These are phyloP conservation scores for Adiantum capillusveneris DNA, from an alignment of 75 land plant genomes.

Conservation along the genomic window DNA sequence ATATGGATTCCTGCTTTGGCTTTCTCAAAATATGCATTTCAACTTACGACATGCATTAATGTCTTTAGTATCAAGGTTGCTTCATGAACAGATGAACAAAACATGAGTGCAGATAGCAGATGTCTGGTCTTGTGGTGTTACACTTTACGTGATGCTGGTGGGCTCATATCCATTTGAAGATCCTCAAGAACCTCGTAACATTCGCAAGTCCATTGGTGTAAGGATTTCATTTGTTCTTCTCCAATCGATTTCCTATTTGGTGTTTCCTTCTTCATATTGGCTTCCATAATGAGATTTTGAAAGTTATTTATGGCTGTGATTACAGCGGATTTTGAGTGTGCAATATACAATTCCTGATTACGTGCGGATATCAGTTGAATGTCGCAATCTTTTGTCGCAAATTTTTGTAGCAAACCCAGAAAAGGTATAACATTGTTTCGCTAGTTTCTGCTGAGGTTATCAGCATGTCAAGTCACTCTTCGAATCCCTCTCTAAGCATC, in stretches of 20 bases:
- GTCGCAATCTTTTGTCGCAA: slow-evolving; percentile 41
- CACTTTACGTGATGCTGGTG: slow-evolving; percentile 95
- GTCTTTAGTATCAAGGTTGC: too few relatives aligned
- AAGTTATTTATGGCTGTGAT: too few relatives aligned
- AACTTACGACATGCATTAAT: too few relatives aligned
- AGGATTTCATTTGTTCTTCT: too few relatives aligned
- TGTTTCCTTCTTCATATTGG: too few relatives aligned
- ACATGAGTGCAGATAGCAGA: slow-evolving; percentile 78
- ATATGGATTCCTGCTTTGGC: too few relatives aligned
- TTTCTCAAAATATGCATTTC: too few relatives aligned
- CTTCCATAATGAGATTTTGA: too few relatives aligned
- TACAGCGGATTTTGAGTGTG: slow-evolving; percentile 54
- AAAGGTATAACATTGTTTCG: slow-evolving; percentile 22
- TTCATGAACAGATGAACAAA: too few relatives aligned
- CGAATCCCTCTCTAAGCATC: too few relatives aligned
- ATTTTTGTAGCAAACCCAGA: slow-evolving; percentile 64
- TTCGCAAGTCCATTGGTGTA: slow-evolving; percentile 77
- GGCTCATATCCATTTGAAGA: slow-evolving; percentile 97
- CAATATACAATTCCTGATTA: slow-evolving; percentile 64
- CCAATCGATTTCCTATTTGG: too few relatives aligned
- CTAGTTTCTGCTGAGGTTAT: neutral
- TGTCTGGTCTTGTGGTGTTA: slow-evolving; percentile 97
- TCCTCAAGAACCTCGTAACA: slow-evolving; percentile 81
- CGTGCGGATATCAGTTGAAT: slow-evolving; percentile 49
- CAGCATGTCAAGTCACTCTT: neutral